Evolutionary conservation across 495 filamentous ascomycete genomes (phyloP), one percentile per base, ranked within the genome.

Genomic region (Annulohypoxylon moriforme): DNA sequence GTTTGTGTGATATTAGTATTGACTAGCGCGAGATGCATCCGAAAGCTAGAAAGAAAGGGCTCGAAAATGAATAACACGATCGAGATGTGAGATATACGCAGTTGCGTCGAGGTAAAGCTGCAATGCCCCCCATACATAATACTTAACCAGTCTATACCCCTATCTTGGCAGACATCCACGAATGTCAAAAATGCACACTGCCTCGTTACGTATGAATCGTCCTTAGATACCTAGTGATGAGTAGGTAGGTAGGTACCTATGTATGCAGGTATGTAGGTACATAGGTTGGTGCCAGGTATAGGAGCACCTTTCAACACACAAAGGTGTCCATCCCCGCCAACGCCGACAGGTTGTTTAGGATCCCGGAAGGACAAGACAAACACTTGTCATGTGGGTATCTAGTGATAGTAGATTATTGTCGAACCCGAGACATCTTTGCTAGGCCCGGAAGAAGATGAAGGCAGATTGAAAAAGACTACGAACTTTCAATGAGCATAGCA

Each of bases 1-100:
- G 65, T 68, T 65, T 73, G 61, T 68, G 60, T 65, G 57, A 36
- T 66, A 66, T 66, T 49, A 42, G 64, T 50, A 44, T 69, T 67
- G 52, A 20, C 60, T 69, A 73, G 66, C 58, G 61, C 34, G n/a
- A 59, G 61, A 73, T 63, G 46, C 66, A 69, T 49, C 33, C 27
- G 20, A 50, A 44, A 38, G 58, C 31, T 25, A 29, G 36, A 59
- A 25, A 38, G 36, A 65, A 24, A 50, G 46, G 27, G 22, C 34
- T 42, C 36, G 50, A 27, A 49, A 20, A 14, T 2, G 5, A 5
- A 52, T 40, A 34, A 25, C 18, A 53, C 29, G 67, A 58, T 58
- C 58, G 59, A 69, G 59, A 69, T 61, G 64, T 56, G n/a, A 66
- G 24, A 22, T 52, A 20, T 38, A 50, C 36, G 34, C 53, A 61